These are phyloP conservation scores for Yarrowia yakushimensis DNA, from an alignment of 805 yeast species.

Conservation along the genomic window DNA sequence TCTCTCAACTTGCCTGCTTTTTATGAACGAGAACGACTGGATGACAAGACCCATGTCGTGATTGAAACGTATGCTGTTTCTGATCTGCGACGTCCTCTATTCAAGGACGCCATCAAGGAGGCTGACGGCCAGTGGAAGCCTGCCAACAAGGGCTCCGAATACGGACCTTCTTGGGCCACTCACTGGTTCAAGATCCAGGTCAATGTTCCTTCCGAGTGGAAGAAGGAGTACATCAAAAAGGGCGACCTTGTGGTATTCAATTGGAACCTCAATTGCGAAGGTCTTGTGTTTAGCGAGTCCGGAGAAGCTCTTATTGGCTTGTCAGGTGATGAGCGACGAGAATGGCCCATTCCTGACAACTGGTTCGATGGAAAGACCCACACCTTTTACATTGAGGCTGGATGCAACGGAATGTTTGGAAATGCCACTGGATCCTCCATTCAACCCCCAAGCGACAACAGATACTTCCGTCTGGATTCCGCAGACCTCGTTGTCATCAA, in stretches of 20 bases:
- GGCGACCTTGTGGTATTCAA: constrained; percentile 60
- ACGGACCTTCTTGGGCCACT: constrained; percentile 96
- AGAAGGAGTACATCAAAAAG: constrained; percentile 37
- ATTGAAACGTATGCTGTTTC: constrained; percentile 73
- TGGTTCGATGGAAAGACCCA: constrained; percentile 54
- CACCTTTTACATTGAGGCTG: constrained; percentile 76
- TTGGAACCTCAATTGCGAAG: constrained; percentile 88
- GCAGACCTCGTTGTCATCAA: constrained; percentile 85
- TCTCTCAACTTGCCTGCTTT: constrained; percentile 76
- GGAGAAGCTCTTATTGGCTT: constrained; percentile 80
- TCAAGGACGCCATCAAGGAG: constrained; percentile 53
- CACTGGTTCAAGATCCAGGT: constrained; percentile 82
- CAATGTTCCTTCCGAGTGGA: constrained; percentile 50
- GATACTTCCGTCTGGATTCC: constrained; percentile 59
- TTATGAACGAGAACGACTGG: constrained; percentile 60
- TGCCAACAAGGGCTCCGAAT: constrained; percentile 58
- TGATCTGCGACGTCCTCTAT: constrained; percentile 60
- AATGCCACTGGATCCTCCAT: constrained; percentile 51
- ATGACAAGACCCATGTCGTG: constrained; percentile 48
- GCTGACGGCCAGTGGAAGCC: constrained; percentile 43
- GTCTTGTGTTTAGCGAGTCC: constrained; percentile 61
- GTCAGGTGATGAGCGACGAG: constrained; percentile 77
- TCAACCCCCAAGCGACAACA: constrained; percentile 65
- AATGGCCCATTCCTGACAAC: constrained; percentile 60
- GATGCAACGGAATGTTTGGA: constrained; percentile 95